Evolutionary conservation across 2,329 filamentous ascomycete species (phyloP), one percentile per base, ranked within the genome.

Genomic region (Plenodomus biglobosus): DNA sequence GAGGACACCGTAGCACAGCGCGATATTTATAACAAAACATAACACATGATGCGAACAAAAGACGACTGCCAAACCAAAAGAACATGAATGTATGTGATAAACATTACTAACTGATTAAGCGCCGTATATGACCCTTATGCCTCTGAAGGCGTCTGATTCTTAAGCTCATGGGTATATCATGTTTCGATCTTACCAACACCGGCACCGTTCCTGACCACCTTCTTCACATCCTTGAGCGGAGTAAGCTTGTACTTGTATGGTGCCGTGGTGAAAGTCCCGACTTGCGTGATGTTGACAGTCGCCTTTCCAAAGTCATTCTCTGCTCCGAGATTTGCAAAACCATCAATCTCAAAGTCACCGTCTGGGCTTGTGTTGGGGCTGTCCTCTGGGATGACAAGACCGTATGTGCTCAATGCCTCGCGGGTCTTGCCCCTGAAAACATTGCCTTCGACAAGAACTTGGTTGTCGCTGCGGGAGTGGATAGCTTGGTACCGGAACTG

Each of bases 311-410:
- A 82, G 36, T 81, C 78, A 55, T 82, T 75, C 50, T 66, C 73
- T 2, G 78, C 76, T 19, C 79, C 80, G 15, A 81, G 65, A 50
- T 82, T 82, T 3, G 77, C 79, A 58, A 72, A 82, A 0, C 79
- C 79, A 53, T 82, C 79, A 20, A 81, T 66, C 59, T 82, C 79
- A 55, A 75, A 75, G 40, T 82, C 80, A 1, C 79, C 80, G 10
- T 78, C 79, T 1, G 74, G 71, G 49, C 74, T 76, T 0, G 78
- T 81, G 49, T 82, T 82, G 0, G 80, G 80, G 37, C 75, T 78
- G 50, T 82, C 80, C 38, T 75, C 70, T 0, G 80, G 80, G n/a
- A 82, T 78, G 1, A 82, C 80, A 0, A 81, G 66, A 0, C 80
- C 79, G 42, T 82, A 80, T 0, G 80, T 81, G 55, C 74, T 79